Evolutionary conservation across 331 rosid species (phyloP), one percentile per base, ranked within the genome.

Genomic region (Saraca asoca): DNA sequence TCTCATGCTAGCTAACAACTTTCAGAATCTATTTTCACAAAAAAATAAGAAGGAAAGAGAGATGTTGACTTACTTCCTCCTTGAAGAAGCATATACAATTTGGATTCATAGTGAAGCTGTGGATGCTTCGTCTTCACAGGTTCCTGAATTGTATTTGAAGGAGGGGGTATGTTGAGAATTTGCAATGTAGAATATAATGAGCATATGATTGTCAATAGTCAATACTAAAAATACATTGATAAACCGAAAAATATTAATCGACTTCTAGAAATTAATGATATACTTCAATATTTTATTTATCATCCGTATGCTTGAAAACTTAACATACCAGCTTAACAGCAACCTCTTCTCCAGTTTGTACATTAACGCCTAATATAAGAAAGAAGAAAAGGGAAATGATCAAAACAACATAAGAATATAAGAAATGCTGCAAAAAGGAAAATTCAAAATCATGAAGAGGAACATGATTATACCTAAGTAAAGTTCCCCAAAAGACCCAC

Each of bases 401-500:
- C 19, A 57, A 6, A 62, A 3, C 52, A 72, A 41, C 6, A 50
- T 6, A 33, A 66, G 31, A 55, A 11, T 38, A 37, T 16, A 29
- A 56, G 51, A 60, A 76, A 82, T 60, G 68, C 66, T 31, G 19
- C 53, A 45, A 58, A 51, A 19, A 3, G 57, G 42, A 75, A 5
- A 58, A 43, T 1, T 42, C 19, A 15, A 68, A 4, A 31, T n/a
- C 31, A 24, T 24, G 3, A 24, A 1, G 3, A 24, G 6, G 14
- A 15, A 37, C 54, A 65, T 24, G 43, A 34, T 5, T 68, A 56
- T 41, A 88, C 99, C 96, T 77, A 94, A 50, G 86, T 90, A 94
- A 29, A 94, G 99, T 85, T 94, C 99, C 56, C 99, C 99, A 66
- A 94, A 94, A 62, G 99, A 94, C 52, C 99, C 99, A 75, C 99